Percentiles rank a stretch among this genome's conserved stretches.
Evolutionary conservation across 2,329 filamentous ascomycete species (phyloP).

Genomic region (Colletotrichum chrysophilum): DNA sequence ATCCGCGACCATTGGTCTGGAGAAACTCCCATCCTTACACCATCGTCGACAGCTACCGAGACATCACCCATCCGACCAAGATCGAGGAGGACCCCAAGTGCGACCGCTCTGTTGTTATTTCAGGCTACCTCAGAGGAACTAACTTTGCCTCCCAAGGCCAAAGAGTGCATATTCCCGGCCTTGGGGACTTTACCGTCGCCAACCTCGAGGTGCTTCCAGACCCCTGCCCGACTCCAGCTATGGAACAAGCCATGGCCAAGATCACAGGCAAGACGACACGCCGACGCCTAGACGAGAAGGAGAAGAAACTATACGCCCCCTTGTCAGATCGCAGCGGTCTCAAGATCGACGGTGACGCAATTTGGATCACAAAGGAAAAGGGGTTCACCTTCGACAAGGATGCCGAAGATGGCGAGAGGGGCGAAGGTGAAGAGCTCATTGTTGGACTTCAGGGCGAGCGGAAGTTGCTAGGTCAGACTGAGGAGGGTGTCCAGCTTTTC

Average conservation of each 20-base stretch:
- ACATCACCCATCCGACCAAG: constrained; percentile 90
- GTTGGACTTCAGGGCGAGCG: constrained; percentile 86
- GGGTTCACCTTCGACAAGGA: constrained; percentile 77
- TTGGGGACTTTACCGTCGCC: constrained; percentile 86
- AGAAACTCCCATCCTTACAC: constrained; percentile 95
- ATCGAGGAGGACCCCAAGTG: constrained; percentile 90
- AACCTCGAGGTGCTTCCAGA: constrained; percentile 89
- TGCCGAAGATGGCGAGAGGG: constrained; percentile 73
- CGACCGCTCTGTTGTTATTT: constrained; percentile 88
- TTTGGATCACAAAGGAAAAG: constrained; percentile 80
- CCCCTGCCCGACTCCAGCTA: constrained; percentile 91
- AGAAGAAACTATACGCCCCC: constrained; percentile 93
- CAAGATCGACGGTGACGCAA: constrained; percentile 94
- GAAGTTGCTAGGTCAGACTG: constrained; percentile 80
- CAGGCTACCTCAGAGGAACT: constrained; percentile 92
- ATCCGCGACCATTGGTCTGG: constrained; percentile 94
- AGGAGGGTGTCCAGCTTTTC: constrained; percentile 86
- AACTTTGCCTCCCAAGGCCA: constrained; percentile 90
- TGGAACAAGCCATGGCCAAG: constrained; percentile 87
- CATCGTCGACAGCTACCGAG: constrained; percentile 91
- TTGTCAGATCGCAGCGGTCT: constrained; percentile 98
- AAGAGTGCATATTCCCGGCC: constrained; percentile 87
- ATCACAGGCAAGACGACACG: constrained; percentile 81
- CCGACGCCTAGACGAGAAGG: constrained; percentile 89
- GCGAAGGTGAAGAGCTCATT: constrained; percentile 95